Percentiles rank a stretch among this genome's conserved stretches.
These are phyloP conservation scores for Amanita thiersii DNA, from an alignment of 768 basidiomycete species.

Conservation along the genomic window DNA sequence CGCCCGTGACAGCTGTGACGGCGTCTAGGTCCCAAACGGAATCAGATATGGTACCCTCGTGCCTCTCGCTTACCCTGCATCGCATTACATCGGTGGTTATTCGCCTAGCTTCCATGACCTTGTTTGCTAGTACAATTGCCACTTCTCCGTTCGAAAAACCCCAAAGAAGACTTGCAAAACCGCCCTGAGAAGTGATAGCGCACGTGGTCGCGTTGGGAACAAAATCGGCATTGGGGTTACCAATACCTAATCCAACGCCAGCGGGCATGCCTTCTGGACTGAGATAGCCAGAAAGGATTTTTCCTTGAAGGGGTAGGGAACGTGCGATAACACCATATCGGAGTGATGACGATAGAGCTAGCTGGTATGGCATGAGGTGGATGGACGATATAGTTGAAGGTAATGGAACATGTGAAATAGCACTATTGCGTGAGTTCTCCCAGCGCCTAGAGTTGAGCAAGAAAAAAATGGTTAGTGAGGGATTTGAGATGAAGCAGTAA, in stretches of 20 bases:
- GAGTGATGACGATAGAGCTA: conserved; percentile 55
- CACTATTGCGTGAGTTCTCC: conserved; percentile 52
- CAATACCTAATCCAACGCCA: conserved; percentile 50
- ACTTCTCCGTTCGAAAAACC: conserved; percentile 66
- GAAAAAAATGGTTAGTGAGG: not conserved
- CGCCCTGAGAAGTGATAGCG: conserved; percentile 50
- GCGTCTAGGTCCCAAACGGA: conserved; percentile 35
- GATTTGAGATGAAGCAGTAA: too few species aligned
- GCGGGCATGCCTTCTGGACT: conserved; percentile 44
- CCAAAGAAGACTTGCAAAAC: conserved; percentile 65
- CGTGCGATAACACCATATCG: conserved; percentile 67
- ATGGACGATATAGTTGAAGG: conserved; percentile 48
- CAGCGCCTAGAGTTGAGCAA: conserved; percentile 61
- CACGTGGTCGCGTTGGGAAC: conserved; percentile 58
- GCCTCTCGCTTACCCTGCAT: conserved; percentile 50
- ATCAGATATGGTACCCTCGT: conserved; percentile 51
- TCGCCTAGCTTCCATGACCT: conserved; percentile 49
- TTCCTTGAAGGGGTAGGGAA: conserved; percentile 63
- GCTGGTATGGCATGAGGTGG: conserved; percentile 48
- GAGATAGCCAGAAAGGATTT: conserved; percentile 61
- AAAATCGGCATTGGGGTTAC: conserved; percentile 73
- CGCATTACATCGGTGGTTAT: conserved; percentile 36
- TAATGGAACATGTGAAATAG: conserved; percentile 57
- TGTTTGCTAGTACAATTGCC: conserved; percentile 46
- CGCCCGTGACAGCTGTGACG: conserved; percentile 39